A percentile compares a stretch with the other conserved stretches of the same genome.
Evolutionary conservation across 306 rosid species (phyloP).

Genomic region (Cucumis cinereus): DNA sequence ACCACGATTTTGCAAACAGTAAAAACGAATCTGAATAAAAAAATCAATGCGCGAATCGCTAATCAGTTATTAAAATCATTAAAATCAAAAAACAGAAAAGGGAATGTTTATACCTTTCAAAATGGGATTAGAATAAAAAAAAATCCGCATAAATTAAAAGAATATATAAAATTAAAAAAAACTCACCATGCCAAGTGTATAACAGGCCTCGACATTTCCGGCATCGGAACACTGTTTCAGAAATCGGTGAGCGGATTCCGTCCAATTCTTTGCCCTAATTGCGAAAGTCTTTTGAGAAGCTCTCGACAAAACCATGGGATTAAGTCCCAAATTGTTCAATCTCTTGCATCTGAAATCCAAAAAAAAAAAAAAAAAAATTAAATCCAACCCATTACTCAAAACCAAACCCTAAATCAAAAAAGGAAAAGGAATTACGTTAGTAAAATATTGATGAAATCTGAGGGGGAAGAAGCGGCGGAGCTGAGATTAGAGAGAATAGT

Average conservation of each 20-base stretch:
- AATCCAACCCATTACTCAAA: background rate
- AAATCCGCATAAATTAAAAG: too few relatives aligned
- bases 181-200: conserved; percentile 91
- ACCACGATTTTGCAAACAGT: conserved; percentile 64
- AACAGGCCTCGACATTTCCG: conserved; percentile 83
- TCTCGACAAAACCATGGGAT: conserved; percentile 39
- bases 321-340: conserved; percentile 41
- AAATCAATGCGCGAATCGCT: background rate
- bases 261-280: conserved; percentile 53
- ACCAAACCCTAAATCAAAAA: background rate
- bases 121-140: background rate
- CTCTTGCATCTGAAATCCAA: conserved; percentile 55
- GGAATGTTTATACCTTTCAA: background rate
- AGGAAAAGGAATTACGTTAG: conserved; percentile 44
- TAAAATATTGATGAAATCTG: conserved; percentile 52
- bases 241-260: conserved; percentile 63
- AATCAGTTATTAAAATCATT: too few relatives aligned
- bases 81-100: too few relatives aligned
- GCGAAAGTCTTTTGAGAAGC: conserved; percentile 46
- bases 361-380: too few relatives aligned
- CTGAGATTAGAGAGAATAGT: conserved; percentile 51
- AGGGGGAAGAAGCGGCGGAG: conserved; percentile 41
- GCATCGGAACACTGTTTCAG: conserved; percentile 72
- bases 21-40: conserved; percentile 63
- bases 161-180: background rate